Evolutionary conservation across 441 rosid species (phyloP).

Genomic region (Syzygium syzygioides): DNA sequence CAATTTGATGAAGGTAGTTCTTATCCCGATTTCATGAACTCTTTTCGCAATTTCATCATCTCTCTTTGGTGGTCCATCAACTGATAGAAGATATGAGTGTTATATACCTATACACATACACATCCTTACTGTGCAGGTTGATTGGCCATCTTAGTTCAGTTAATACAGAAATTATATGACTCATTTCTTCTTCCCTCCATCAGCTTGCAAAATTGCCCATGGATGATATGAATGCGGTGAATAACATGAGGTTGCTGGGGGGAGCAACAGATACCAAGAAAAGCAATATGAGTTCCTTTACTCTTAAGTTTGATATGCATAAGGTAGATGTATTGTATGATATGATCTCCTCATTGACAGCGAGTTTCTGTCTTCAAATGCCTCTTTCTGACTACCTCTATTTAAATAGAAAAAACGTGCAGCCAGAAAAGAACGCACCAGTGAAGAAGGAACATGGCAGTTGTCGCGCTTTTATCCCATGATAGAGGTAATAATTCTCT

Average conservation of each 20-base stretch:
- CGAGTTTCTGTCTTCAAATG: not conserved
- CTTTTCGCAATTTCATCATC: not conserved
- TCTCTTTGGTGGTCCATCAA: not conserved
- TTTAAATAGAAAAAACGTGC: conserved; percentile 74
- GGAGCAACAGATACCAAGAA: conserved; percentile 57
- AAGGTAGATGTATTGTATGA: conserved; percentile 40
- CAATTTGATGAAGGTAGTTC: conserved; percentile 85
- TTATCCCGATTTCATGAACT: not conserved
- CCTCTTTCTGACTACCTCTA: conserved; percentile 7
- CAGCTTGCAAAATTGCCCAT: conserved; percentile 78
- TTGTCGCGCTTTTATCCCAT: conserved; percentile 93
- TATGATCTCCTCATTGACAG: not conserved
- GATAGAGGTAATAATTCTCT: conserved; percentile 55
- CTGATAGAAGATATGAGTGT: not conserved
- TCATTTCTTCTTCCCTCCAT: conserved; percentile 1
- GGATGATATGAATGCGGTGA: conserved; percentile 87
- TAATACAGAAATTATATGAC: not conserved
- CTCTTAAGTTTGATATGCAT: conserved; percentile 82
- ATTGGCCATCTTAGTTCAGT: not conserved
- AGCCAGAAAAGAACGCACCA: conserved; percentile 77
- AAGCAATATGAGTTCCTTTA: conserved; percentile 47
- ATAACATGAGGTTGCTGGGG: conserved; percentile 84
- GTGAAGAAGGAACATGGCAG: conserved; percentile 78
- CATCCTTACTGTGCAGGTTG: not conserved
- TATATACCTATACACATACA: not conserved